These are phyloP conservation scores for rapeseed (Brassica napus) DNA, from an alignment of 345 rosid species.

Conservation along the genomic window DNA sequence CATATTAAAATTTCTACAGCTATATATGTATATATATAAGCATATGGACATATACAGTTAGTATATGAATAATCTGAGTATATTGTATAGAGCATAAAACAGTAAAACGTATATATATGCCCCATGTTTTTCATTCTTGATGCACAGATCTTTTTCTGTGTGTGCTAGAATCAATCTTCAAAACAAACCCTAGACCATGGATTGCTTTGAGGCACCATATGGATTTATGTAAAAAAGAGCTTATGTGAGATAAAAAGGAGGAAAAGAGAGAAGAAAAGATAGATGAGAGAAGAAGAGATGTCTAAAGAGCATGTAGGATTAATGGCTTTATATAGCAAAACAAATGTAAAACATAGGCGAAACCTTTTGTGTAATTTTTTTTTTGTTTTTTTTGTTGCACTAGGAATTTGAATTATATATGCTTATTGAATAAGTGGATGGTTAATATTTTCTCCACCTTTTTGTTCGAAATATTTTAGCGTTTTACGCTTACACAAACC, in stretches of 20 bases:
- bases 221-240: not conserved
- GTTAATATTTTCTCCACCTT: slow-evolving; percentile 32
- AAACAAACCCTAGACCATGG: slow-evolving; percentile 24
- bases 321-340: slow-evolving; percentile 41
- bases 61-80: not conserved
- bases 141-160: slow-evolving; percentile 15
- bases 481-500: not conserved
- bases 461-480: slow-evolving; percentile 8
- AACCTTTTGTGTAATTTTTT: slow-evolving; percentile 11
- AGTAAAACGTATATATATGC: not conserved
- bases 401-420: not conserved
- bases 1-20: not conserved
- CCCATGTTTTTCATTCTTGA: not conserved
- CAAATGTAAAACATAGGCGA: slow-evolving; percentile 15
- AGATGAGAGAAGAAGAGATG: slow-evolving; percentile 22
- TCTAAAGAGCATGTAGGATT: slow-evolving; percentile 14
- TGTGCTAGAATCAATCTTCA: slow-evolving; percentile 17
- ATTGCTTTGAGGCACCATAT: slow-evolving; percentile 8
- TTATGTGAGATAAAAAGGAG: slow-evolving; percentile 4
- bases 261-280: not conserved
- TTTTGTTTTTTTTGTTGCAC: slow-evolving; percentile 5
- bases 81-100: slow-evolving; percentile 17
- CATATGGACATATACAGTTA: not conserved
- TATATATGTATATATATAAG: not conserved
- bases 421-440: slow-evolving; percentile 19